These are phyloP conservation scores for Emericellopsis atlantica DNA, from an alignment of 2,329 filamentous ascomycete species.

Conservation along the genomic window DNA sequence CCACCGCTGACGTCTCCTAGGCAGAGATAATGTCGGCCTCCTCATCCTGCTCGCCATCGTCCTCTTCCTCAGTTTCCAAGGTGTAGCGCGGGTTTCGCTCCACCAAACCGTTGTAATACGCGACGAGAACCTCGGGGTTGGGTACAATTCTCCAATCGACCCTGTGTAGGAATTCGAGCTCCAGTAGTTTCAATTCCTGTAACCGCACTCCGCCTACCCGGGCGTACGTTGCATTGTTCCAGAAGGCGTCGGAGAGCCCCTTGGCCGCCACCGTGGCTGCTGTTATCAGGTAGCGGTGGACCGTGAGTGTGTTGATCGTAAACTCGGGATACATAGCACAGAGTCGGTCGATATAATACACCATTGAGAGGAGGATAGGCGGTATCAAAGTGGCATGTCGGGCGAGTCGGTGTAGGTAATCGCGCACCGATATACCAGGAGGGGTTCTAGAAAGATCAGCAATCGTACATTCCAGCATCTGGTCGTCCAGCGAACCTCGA, in stretches of 20 bases:
- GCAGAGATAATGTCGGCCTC: slow-evolving; percentile 3
- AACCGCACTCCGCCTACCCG: slow-evolving; percentile 86
- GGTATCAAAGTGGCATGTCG: slow-evolving; percentile 89
- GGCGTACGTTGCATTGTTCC: slow-evolving; percentile 96
- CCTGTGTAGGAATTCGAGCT: slow-evolving; percentile 83
- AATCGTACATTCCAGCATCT: background rate
- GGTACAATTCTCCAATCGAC: slow-evolving; percentile 97
- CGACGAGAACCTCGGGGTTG: slow-evolving; percentile 81
- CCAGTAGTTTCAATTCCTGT: slow-evolving; percentile 77
- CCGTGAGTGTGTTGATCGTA: slow-evolving; percentile 89
- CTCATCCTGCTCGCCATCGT: slow-evolving; percentile 8
- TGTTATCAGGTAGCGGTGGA: slow-evolving; percentile 94
- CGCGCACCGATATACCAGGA: slow-evolving; percentile 84
- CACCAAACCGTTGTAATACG: slow-evolving; percentile 84
- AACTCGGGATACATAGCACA: slow-evolving; percentile 89
- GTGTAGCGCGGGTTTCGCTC: slow-evolving; percentile 47
- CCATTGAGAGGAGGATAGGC: slow-evolving; percentile 93
- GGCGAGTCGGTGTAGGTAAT: slow-evolving; percentile 86
- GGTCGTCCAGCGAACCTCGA: slow-evolving; percentile 51
- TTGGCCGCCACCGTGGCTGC: slow-evolving; percentile 93
- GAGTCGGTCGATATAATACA: slow-evolving; percentile 94
- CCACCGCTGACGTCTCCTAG: background rate
- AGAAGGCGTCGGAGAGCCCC: slow-evolving; percentile 90
- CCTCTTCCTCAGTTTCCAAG: slow-evolving; percentile 27
- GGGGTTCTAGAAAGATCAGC: slow-evolving; percentile 33